These are phyloP conservation scores for Schizochytrium sp. DNA, from an alignment of 108 stramenopile species.

Conservation along the genomic window DNA sequence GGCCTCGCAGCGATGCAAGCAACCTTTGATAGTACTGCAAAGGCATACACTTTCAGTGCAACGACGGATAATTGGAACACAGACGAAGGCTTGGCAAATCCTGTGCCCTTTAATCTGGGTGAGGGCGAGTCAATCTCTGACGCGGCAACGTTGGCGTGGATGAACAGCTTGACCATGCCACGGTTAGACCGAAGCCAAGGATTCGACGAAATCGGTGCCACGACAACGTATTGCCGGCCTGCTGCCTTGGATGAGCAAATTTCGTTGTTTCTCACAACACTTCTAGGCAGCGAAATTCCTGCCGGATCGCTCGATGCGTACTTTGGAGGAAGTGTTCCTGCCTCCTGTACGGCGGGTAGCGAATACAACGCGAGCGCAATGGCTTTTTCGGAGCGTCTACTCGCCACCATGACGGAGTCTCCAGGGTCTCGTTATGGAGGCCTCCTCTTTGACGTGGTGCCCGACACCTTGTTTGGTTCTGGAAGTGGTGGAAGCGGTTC, in stretches of 20 bases:
- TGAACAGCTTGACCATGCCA: neutral
- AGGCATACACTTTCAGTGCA: neutral
- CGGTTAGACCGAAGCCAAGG: neutral
- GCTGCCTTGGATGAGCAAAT: neutral
- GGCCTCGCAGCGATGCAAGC: constrained; percentile 28
- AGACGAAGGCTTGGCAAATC: neutral
- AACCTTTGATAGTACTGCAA: neutral
- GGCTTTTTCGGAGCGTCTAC: neutral
- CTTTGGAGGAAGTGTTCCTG: neutral
- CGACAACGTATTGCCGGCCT: neutral
- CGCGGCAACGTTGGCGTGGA: neutral
- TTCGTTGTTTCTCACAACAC: neutral
- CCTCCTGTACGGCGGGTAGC: neutral
- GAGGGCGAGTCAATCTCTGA: neutral
- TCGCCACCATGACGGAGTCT: neutral
- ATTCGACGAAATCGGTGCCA: neutral
- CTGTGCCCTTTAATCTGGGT: neutral
- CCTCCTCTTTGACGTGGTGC: neutral
- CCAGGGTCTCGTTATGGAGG: neutral
- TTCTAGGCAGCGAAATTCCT: neutral
- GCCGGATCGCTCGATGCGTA: neutral
- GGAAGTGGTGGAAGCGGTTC: neutral
- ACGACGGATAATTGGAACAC: neutral
- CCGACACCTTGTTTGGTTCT: neutral
- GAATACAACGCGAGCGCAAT: neutral